Conservation (phyloP, 306 rosid genomes). For the Luffa acutangula region DNA sequence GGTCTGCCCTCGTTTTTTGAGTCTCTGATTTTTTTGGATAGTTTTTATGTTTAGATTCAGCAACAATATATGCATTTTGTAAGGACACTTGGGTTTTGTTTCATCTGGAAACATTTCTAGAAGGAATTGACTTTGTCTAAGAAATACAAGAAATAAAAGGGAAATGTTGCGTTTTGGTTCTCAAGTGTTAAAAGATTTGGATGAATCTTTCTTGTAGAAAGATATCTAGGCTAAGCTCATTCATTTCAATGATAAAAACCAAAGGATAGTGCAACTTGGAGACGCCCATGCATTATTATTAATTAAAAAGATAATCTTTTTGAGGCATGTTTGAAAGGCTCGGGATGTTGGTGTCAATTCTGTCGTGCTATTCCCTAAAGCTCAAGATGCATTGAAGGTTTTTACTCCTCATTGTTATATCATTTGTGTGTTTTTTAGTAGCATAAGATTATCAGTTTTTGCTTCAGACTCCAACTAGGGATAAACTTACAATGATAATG, state of each 20-base stretch:
- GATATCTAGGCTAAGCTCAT: neutral
- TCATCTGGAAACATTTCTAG: neutral
- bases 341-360: slow-evolving; percentile 88
- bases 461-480: slow-evolving; percentile 64
- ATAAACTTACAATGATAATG: slow-evolving; percentile 77
- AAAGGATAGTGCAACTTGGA: neutral
- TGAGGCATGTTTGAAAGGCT: slow-evolving; percentile 74
- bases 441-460: slow-evolving; percentile 20
- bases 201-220: neutral
- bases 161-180: neutral
- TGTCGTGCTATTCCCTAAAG: slow-evolving; percentile 84
- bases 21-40: neutral
- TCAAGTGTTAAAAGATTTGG: neutral
- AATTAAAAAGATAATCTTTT: slow-evolving; percentile 13
- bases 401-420: neutral
- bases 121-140: neutral
- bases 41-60: neutral
- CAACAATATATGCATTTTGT: neutral
- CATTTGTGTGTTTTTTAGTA: slow-evolving; percentile 3
- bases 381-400: slow-evolving; percentile 60
- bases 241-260: neutral
- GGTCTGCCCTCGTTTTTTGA: neutral
- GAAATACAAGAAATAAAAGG: neutral
- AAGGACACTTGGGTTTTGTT: neutral
- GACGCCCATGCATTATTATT: neutral